phyloP scores from a whole-genome alignment of 2,329 filamentous ascomycete species.

The Ophiostoma pallidulum region DNA sequence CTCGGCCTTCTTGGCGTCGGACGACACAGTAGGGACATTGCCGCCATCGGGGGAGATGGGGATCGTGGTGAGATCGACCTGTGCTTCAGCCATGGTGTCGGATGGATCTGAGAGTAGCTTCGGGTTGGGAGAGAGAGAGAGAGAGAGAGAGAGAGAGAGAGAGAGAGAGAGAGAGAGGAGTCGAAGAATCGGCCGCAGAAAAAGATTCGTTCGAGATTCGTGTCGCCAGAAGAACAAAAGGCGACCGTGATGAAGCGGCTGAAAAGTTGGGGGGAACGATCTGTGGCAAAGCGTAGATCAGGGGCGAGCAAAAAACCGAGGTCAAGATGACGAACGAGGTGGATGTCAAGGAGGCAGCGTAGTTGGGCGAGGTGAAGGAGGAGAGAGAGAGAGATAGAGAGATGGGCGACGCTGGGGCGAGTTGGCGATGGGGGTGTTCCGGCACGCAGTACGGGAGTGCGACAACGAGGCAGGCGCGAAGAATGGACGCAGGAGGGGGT shows the following conservation, averaged over 20 bases:
- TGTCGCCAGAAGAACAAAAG: too few relatives aligned
- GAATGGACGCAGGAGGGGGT: background rate
- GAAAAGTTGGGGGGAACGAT: too few relatives aligned
- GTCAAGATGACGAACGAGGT: too few relatives aligned
- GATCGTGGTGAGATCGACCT: slow-evolving; percentile 59
- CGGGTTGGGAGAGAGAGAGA: background rate
- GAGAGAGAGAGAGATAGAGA: background rate
- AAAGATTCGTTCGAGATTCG: too few relatives aligned
- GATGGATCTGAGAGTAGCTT: background rate
- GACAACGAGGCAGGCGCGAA: slow-evolving; percentile 6
- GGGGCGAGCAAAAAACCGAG: too few relatives aligned
- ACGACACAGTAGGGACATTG: slow-evolving; percentile 38
- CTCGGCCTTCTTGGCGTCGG: slow-evolving; percentile 41
- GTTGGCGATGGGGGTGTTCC: slow-evolving; percentile 2
- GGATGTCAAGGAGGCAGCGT: background rate
- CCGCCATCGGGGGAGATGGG: slow-evolving; percentile 57
- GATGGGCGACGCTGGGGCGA: background rate
- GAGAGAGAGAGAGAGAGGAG: background rate
- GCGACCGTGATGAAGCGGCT: too few relatives aligned
- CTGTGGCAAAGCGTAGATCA: too few relatives aligned
- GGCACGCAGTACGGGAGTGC: slow-evolving; percentile 13
- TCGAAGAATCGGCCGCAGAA: too few relatives aligned
- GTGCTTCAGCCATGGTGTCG: slow-evolving; percentile 33
- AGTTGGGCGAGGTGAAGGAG: background rate
- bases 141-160: background rate